These are phyloP conservation scores for Aureoboletus auriporus DNA, from an alignment of 768 basidiomycete species.

Conservation along the genomic window DNA sequence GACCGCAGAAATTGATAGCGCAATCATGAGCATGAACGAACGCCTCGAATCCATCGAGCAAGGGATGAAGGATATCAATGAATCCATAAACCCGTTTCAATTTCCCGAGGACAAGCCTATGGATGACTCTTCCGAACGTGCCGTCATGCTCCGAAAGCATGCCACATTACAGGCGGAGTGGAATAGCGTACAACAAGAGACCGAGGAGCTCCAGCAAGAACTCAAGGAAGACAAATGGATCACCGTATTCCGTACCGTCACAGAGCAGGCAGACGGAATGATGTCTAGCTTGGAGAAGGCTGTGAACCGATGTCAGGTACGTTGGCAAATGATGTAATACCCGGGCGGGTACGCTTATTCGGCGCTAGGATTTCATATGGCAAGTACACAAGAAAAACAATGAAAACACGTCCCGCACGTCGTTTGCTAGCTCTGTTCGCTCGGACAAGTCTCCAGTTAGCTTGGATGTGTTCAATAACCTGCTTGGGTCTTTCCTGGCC, in stretches of 20 bases:
- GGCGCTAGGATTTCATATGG: conserved; percentile 76
- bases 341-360: not conserved
- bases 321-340: conserved; percentile 17
- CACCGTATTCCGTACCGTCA: conserved; percentile 88
- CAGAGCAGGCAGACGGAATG: conserved; percentile 96
- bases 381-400: conserved; percentile 66
- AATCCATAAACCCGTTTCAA: conserved; percentile 59
- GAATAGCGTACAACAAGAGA: conserved; percentile 77
- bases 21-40: conserved; percentile 76
- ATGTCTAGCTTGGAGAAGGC: conserved; percentile 95
- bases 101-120: conserved; percentile 45
- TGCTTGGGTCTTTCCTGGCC: conserved; percentile 77
- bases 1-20: conserved; percentile 74
- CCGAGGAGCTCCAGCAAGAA: conserved; percentile 81
- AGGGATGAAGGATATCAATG: conserved; percentile 66
- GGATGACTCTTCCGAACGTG: conserved; percentile 37
- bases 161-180: conserved; percentile 71
- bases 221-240: conserved; percentile 97
- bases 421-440: conserved; percentile 43
- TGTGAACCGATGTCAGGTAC: conserved; percentile 82
- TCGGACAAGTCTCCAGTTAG: conserved; percentile 51
- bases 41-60: conserved; percentile 68
- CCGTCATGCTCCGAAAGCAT: conserved; percentile 66
- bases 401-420: conserved; percentile 37
- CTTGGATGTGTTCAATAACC: conserved; percentile 59